Evolutionary conservation across 306 rosid genomes (phyloP).

Genomic region (peach (Prunus persica)): DNA sequence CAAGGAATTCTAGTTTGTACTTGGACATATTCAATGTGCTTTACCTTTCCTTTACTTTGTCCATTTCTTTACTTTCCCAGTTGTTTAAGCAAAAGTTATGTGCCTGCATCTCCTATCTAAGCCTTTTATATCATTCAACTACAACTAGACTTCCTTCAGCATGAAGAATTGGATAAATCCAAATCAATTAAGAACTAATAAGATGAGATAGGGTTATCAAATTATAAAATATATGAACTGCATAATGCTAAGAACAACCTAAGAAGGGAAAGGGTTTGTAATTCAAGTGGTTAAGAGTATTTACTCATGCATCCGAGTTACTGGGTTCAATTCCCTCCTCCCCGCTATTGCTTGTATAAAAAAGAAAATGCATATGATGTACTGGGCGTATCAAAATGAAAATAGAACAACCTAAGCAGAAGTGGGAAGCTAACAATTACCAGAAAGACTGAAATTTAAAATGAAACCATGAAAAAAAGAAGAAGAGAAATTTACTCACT

Average conservation of each 20-base stretch:
- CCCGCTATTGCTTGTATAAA: neutral
- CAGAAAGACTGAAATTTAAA: neutral
- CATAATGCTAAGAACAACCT: neutral
- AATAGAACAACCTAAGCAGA: neutral
- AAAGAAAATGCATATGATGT: neutral
- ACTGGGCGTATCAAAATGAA: too few relatives aligned
- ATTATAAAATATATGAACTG: neutral
- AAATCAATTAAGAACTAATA: neutral
- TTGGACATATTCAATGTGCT: constrained; percentile 37
- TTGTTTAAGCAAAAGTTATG: constrained; percentile 31
- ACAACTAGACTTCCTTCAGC: constrained; percentile 1
- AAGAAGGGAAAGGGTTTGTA: too few relatives aligned
- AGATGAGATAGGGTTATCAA: neutral
- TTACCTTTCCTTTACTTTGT: constrained; percentile 28
- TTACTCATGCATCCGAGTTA: too few relatives aligned
- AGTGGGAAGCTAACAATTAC: neutral
- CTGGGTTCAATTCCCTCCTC: too few relatives aligned
- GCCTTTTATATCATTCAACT: constrained; percentile 25
- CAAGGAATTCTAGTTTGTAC: constrained; percentile 40
- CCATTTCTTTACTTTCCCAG: constrained; percentile 23
- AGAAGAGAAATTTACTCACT: constrained; percentile 50
- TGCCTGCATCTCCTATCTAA: constrained; percentile 12
- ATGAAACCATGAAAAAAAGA: neutral
- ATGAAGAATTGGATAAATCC: neutral
- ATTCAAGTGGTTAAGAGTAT: too few relatives aligned